Conservation (phyloP, 164 flowering plant species). For the Magnolia changhungtana region DNA sequence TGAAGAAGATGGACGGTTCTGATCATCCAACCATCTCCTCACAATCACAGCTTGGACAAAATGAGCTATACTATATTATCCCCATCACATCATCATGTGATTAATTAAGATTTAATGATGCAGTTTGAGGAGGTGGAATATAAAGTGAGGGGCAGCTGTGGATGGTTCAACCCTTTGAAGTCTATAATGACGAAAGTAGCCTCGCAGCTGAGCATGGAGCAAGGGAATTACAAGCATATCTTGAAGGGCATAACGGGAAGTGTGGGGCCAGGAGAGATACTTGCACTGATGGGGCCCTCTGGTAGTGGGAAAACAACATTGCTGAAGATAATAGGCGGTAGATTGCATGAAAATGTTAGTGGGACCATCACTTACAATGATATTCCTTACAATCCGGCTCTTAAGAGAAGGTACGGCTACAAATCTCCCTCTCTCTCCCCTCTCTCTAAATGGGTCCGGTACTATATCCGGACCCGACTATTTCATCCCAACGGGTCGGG, state of each 20-base stretch:
- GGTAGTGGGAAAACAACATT: slow-evolving; percentile 97
- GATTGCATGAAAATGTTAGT: slow-evolving; percentile 68
- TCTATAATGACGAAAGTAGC: slow-evolving; percentile 51
- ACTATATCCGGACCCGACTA: no score
- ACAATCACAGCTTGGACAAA: neutral
- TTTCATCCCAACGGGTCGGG: no score
- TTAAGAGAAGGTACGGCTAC: slow-evolving; percentile 67
- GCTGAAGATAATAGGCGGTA: slow-evolving; percentile 74
- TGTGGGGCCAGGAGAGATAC: slow-evolving; percentile 81
- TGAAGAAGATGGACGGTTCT: no score
- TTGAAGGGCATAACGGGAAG: slow-evolving; percentile 88
- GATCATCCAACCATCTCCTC: neutral
- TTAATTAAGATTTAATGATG: slow-evolving; percentile 10
- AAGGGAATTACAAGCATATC: slow-evolving; percentile 66
- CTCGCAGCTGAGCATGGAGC: slow-evolving; percentile 46
- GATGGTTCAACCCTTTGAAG: slow-evolving; percentile 53
- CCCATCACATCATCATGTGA: neutral
- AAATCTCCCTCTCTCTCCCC: neutral
- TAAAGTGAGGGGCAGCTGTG: slow-evolving; percentile 47
- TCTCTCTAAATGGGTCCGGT: neutral
- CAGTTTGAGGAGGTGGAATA: slow-evolving; percentile 90
- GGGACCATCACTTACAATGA: slow-evolving; percentile 81
- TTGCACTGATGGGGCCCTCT: slow-evolving; percentile 98
- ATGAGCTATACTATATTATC: neutral
- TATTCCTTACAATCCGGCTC: slow-evolving; percentile 63